phyloP scores from a whole-genome alignment of 257 asterid genomes.

The Lycium barbarum region DNA sequence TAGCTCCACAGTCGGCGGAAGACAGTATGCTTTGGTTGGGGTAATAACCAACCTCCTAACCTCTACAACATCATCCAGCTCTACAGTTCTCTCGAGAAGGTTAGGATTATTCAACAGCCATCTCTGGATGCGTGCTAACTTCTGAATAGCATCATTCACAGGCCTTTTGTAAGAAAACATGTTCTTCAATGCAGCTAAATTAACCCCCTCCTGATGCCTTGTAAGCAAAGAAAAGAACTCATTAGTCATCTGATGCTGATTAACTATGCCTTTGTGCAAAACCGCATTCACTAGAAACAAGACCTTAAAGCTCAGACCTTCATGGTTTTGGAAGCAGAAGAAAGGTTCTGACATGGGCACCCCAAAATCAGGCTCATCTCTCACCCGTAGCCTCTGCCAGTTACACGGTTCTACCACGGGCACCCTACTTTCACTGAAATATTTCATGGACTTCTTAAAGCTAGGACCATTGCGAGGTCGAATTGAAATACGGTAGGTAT shows the following conservation, averaged over 20 bases:
- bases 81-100: slow-evolving; percentile 60
- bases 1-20: slow-evolving; percentile 83
- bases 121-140: slow-evolving; percentile 50
- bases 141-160: slow-evolving; percentile 57
- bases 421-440: slow-evolving; percentile 58
- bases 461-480: slow-evolving; percentile 57
- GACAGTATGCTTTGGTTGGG: slow-evolving; percentile 82
- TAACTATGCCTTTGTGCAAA: slow-evolving; percentile 80
- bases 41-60: slow-evolving; percentile 80
- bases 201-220: slow-evolving; percentile 61
- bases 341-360: slow-evolving; percentile 57
- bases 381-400: slow-evolving; percentile 33
- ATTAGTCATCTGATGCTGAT: slow-evolving; percentile 80
- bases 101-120: slow-evolving; percentile 73
- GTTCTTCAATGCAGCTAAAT: slow-evolving; percentile 66
- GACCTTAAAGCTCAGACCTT: slow-evolving; percentile 61
- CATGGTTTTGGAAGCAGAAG: slow-evolving; percentile 62
- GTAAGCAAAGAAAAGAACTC: slow-evolving; percentile 60
- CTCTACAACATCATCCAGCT: slow-evolving; percentile 67
- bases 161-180: slow-evolving; percentile 68
- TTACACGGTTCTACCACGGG: slow-evolving; percentile 30
- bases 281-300: slow-evolving; percentile 78
- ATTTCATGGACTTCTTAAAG: slow-evolving; percentile 52
- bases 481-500: slow-evolving; percentile 65
- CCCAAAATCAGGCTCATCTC: slow-evolving; percentile 75